Evolutionary conservation across 257 asterid genomes (phyloP).

Genomic region (Solanum microdontum): DNA sequence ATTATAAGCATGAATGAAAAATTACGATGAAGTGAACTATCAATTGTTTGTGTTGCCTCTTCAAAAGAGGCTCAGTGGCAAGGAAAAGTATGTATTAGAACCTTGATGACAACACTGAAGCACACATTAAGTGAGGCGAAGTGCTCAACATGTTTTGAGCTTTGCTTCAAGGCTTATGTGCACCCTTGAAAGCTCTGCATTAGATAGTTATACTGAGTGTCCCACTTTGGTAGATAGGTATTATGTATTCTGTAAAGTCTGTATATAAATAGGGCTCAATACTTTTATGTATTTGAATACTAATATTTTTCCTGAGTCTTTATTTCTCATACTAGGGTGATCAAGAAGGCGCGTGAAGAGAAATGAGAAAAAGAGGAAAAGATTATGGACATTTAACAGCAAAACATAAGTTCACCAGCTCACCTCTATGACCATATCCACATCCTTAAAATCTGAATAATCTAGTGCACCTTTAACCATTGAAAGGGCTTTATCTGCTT

Average conservation of each 20-base stretch:
- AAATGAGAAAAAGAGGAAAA: neutral
- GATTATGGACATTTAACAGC: neutral
- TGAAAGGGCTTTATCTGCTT: slow-evolving; percentile 62
- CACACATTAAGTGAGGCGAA: neutral
- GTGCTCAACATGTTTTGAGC: neutral
- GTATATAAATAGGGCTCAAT: neutral
- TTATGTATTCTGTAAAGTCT: neutral
- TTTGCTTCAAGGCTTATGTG: neutral
- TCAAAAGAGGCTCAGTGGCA: neutral
- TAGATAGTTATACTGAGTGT: neutral
- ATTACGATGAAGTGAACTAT: neutral
- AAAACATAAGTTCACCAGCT: neutral
- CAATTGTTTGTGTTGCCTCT: neutral
- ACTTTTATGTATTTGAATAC: neutral
- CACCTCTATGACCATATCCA: slow-evolving; percentile 97
- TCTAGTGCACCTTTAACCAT: slow-evolving; percentile 69
- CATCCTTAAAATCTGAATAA: slow-evolving; percentile 72
- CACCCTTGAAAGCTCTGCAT: neutral
- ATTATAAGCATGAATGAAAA: neutral
- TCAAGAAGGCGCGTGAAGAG: neutral
- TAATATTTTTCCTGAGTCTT: neutral
- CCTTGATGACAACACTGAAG: neutral
- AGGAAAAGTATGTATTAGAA: neutral
- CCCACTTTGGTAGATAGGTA: neutral
- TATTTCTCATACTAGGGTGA: neutral